These are phyloP conservation scores for Didymella pinodella DNA, from an alignment of 2,329 filamentous ascomycete species.

Conservation along the genomic window DNA sequence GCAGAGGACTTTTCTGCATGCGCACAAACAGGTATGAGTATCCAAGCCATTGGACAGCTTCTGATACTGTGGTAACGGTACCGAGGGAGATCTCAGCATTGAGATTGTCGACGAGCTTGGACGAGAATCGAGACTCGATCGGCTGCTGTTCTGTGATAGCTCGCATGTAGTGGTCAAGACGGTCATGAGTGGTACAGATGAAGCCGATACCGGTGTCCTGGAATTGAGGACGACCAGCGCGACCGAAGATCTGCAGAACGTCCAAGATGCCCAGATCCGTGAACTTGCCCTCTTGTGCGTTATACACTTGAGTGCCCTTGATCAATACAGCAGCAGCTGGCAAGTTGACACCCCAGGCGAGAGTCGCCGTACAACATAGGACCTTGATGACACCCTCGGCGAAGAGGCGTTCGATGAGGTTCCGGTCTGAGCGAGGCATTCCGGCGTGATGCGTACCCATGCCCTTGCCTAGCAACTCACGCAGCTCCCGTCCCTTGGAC, in stretches of 20 bases:
- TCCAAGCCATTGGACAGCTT: slow-evolving; percentile 96
- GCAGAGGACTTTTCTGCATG: slow-evolving; percentile 90
- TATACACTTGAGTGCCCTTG: slow-evolving; percentile 98
- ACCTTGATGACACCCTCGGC: slow-evolving; percentile 92
- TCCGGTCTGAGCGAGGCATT: slow-evolving; percentile 92
- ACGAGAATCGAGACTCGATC: slow-evolving; percentile 95
- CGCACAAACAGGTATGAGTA: slow-evolving; percentile 98
- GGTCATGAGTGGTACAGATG: slow-evolving; percentile 97
- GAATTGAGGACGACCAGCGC: slow-evolving; percentile 96
- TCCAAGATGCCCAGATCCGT: slow-evolving; percentile 96
- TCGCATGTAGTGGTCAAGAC: slow-evolving; percentile 86
- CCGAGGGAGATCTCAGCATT: slow-evolving; percentile 94
- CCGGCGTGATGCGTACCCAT: slow-evolving; percentile 96
- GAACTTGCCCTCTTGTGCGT: slow-evolving; percentile 94
- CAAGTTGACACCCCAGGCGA: slow-evolving; percentile 98
- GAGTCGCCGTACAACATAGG: slow-evolving; percentile 95
- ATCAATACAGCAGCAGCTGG: slow-evolving; percentile 96
- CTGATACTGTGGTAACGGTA: slow-evolving; percentile 91
- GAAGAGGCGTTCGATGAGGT: slow-evolving; percentile 94
- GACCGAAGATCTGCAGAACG: slow-evolving; percentile 97
- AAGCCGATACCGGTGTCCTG: slow-evolving; percentile 98
- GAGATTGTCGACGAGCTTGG: slow-evolving; percentile 92
- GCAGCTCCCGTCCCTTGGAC: slow-evolving; percentile 83
- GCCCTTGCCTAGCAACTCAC: slow-evolving; percentile 88
- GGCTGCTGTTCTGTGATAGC: slow-evolving; percentile 96